Evolutionary conservation across 2,329 filamentous ascomycete genomes (phyloP).

Genomic region (Lecanoromycetidae sp.): DNA sequence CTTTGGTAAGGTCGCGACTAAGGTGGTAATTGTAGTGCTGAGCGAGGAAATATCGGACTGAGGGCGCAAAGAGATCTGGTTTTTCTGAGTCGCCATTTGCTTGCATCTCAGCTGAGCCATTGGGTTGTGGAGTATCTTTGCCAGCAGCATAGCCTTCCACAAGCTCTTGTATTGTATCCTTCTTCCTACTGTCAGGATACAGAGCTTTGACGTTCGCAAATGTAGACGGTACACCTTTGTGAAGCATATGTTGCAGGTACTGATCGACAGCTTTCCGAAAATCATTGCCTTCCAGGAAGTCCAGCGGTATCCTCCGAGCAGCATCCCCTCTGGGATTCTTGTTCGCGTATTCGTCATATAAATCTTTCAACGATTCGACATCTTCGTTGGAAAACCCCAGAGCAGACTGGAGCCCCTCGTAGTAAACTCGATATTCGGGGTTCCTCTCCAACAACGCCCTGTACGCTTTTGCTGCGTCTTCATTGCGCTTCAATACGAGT

Average conservation of each 20-base stretch:
- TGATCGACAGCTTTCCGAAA: constrained; percentile 66
- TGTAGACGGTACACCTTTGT: constrained; percentile 86
- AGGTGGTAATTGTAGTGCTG: constrained; percentile 93
- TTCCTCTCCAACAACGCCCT: constrained; percentile 73
- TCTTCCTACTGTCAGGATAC: constrained; percentile 68
- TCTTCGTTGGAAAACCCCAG: constrained; percentile 54
- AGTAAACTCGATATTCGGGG: constrained; percentile 76
- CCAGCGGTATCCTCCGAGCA: constrained; percentile 70
- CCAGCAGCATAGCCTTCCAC: constrained; percentile 66
- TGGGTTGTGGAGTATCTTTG: constrained; percentile 34
- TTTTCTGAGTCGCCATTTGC: constrained; percentile 42
- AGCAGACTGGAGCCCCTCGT: constrained; percentile 59
- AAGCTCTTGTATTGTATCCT: constrained; percentile 59
- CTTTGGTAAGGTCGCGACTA: constrained; percentile 72
- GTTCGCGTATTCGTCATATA: constrained; percentile 72
- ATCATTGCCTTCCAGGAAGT: constrained; percentile 72
- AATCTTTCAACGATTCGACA: constrained; percentile 50
- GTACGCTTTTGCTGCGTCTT: constrained; percentile 74
- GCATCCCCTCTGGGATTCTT: constrained; percentile 78
- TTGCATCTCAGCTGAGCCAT: constrained; percentile 36
- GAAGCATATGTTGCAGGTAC: constrained; percentile 74
- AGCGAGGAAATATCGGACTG: constrained; percentile 82
- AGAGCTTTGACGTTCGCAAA: constrained; percentile 95
- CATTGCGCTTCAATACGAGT: constrained; percentile 59
- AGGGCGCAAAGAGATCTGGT: constrained; percentile 58